Evolutionary conservation across 1,139 yeast genomes (phyloP).

Genomic region (Petasospora fabianii): DNA sequence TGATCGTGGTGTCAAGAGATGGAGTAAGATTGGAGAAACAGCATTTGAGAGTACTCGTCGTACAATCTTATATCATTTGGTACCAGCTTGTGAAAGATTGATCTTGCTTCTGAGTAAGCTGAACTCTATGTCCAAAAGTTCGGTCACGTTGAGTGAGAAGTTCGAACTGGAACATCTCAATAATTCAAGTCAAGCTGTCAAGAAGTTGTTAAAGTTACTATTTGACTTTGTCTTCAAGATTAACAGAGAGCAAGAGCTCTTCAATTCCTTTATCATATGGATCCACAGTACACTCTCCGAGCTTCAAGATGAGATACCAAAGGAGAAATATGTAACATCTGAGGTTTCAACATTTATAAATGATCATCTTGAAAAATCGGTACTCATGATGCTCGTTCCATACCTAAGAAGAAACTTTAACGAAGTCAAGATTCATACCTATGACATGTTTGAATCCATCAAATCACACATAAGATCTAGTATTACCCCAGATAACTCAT

Average conservation of each 20-base stretch:
- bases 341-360: slow-evolving; percentile 23
- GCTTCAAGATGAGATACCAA: slow-evolving; percentile 24
- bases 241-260: slow-evolving; percentile 49
- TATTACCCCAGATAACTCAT: slow-evolving; percentile 2
- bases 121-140: slow-evolving; percentile 32
- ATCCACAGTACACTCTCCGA: slow-evolving; percentile 30
- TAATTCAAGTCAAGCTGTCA: slow-evolving; percentile 31
- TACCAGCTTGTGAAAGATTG: slow-evolving; percentile 58
- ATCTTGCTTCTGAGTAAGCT: slow-evolving; percentile 48
- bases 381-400: slow-evolving; percentile 21
- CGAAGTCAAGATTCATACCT: slow-evolving; percentile 20
- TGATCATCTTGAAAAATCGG: slow-evolving; percentile 22
- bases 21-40: slow-evolving; percentile 48
- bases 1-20: slow-evolving; percentile 62
- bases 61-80: slow-evolving; percentile 44
- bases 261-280: slow-evolving; percentile 52
- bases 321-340: slow-evolving; percentile 15
- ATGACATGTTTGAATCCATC: slow-evolving; percentile 21
- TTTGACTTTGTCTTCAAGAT: slow-evolving; percentile 44
- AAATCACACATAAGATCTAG: slow-evolving; percentile 12
- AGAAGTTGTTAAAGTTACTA: slow-evolving; percentile 33
- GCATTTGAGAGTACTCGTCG: slow-evolving; percentile 49
- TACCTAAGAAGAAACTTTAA: slow-evolving; percentile 22
- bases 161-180: slow-evolving; percentile 31
- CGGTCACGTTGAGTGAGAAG: slow-evolving; percentile 27